These are phyloP conservation scores for Aspergillus phoenicis DNA, from an alignment of 2,329 filamentous ascomycete genomes.

Conservation along the genomic window DNA sequence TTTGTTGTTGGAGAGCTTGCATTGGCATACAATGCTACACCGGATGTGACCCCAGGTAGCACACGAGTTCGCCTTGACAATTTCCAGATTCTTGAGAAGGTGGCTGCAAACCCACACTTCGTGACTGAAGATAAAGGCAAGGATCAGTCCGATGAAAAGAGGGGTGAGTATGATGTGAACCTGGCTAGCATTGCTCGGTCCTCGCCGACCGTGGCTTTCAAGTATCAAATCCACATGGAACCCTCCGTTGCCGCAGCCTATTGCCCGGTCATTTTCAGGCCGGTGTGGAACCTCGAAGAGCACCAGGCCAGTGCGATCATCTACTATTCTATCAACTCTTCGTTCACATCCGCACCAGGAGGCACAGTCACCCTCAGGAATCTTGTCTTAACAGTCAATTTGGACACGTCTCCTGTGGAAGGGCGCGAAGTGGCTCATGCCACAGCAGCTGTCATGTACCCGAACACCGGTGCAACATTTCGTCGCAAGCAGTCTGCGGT, in stretches of 20 bases:
- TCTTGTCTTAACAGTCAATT: conserved; percentile 67
- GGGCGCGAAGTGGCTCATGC: conserved; percentile 45
- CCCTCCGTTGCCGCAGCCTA: conserved; percentile 58
- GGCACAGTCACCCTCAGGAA: conserved; percentile 68
- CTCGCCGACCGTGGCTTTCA: conserved; percentile 73
- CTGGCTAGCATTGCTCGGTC: conserved; percentile 71
- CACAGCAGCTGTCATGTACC: conserved; percentile 49
- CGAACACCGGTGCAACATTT: conserved; percentile 48
- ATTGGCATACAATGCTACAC: conserved; percentile 69
- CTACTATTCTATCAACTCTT: conserved; percentile 80
- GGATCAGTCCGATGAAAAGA: conserved; percentile 55
- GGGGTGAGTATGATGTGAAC: conserved; percentile 79
- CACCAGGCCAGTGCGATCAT: conserved; percentile 85
- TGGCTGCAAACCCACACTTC: conserved; percentile 91
- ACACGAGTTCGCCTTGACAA: conserved; percentile 83
- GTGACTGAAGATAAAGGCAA: conserved; percentile 62
- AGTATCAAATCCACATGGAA: conserved; percentile 82
- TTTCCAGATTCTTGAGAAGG: conserved; percentile 83
- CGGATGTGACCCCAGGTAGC: conserved; percentile 42
- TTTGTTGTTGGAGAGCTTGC: conserved; percentile 87
- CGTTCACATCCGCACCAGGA: conserved; percentile 51
- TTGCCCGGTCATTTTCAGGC: conserved; percentile 72
- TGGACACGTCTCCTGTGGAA: conserved; percentile 45
- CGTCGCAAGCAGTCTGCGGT: conserved; percentile 50
- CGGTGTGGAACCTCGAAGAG: conserved; percentile 80